Conservation (phyloP, 75 land plant species). For the Chamaecyparis obtusa region DNA sequence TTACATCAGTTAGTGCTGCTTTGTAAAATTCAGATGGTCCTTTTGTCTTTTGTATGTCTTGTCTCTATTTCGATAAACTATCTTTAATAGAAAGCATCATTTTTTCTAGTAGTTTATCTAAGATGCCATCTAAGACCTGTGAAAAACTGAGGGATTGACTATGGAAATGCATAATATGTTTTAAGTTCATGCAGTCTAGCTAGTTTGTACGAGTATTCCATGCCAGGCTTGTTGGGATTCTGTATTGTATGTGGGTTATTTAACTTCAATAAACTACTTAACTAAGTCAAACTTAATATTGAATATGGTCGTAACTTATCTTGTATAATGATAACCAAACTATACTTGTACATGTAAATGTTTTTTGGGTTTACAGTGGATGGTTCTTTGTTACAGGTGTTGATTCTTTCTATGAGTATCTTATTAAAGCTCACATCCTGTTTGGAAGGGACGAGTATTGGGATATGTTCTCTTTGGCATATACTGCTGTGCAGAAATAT, state of each 20-base stretch:
- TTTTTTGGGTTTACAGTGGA: neutral
- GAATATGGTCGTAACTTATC: neutral
- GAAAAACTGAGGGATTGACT: neutral
- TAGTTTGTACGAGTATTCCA: neutral
- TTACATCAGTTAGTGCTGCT: neutral
- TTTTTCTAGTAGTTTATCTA: neutral
- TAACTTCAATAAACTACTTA: neutral
- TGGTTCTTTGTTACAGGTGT: constrained; percentile 50
- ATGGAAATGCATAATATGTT: neutral
- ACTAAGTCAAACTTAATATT: neutral
- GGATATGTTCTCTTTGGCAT: constrained; percentile 87
- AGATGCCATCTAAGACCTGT: neutral
- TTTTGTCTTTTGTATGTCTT: neutral
- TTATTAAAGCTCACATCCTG: constrained; percentile 76
- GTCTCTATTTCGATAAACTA: neutral
- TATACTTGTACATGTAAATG: neutral
- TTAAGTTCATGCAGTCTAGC: constrained; percentile 2
- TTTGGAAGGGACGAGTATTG: constrained; percentile 81
- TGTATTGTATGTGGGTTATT: neutral
- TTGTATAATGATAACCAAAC: neutral
- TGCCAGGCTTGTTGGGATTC: neutral
- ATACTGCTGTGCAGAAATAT: constrained; percentile 80
- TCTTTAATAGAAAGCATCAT: neutral
- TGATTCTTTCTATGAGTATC: constrained; percentile 90
- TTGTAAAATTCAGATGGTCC: neutral